Evolutionary conservation across 2,329 filamentous ascomycete genomes (phyloP).

Genomic region (Byssoonygena ceratinophila): DNA sequence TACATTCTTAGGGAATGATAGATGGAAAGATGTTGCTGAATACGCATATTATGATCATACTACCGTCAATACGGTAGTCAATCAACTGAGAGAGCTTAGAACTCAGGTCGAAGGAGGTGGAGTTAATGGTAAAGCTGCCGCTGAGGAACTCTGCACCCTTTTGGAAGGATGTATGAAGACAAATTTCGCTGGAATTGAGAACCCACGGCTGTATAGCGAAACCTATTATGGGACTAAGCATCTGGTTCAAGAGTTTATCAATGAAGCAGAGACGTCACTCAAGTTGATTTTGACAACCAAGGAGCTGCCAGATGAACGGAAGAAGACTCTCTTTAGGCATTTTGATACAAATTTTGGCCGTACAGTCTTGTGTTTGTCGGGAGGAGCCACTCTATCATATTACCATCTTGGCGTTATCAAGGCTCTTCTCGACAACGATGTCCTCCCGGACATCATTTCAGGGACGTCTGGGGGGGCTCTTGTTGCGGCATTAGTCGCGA

Average conservation of each 20-base stretch:
- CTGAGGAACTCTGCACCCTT: conserved; percentile 66
- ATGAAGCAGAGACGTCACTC: conserved; percentile 54
- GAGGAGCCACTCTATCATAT: conserved; percentile 88
- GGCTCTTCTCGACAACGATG: conserved; percentile 72
- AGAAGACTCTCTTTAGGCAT: conserved; percentile 74
- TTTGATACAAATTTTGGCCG: conserved; percentile 83
- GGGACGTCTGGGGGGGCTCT: conserved; percentile 91
- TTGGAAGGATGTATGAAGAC: conserved; percentile 91
- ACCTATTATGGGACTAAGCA: conserved; percentile 98
- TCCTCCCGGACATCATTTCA: conserved; percentile 88
- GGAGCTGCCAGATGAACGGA: conserved; percentile 59
- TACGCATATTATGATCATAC: conserved; percentile 77
- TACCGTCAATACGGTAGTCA: conserved; percentile 65
- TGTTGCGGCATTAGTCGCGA: conserved; percentile 75
- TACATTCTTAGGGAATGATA: conserved; percentile 60
- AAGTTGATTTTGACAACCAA: conserved; percentile 57
- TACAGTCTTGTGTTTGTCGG: conserved; percentile 84
- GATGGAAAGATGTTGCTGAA: conserved; percentile 43
- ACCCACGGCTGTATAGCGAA: conserved; percentile 87
- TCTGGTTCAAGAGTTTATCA: conserved; percentile 77
- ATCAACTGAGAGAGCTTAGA: conserved; percentile 52
- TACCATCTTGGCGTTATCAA: conserved; percentile 93
- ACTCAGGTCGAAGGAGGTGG: conserved; percentile 32
- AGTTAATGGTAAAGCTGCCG: conserved; percentile 30
- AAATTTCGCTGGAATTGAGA: conserved; percentile 93